phyloP scores from a whole-genome alignment of 1,284 basidiomycete species.

The Apiotrichum akiyoshidainum region DNA sequence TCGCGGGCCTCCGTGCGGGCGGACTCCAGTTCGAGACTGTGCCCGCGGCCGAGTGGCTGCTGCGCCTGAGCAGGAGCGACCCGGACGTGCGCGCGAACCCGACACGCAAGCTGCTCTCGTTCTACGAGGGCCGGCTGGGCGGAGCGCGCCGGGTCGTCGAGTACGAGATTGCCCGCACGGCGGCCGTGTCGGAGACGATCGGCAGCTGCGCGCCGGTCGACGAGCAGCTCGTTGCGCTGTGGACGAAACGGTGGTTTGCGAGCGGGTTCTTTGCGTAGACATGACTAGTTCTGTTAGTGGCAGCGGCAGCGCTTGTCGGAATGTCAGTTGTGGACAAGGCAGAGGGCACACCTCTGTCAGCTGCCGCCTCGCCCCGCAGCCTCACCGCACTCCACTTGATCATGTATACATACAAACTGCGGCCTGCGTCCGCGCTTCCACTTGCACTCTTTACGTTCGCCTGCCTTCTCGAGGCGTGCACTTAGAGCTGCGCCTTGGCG shows the following conservation, averaged over 20 bases:
- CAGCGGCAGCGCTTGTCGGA: too few species aligned
- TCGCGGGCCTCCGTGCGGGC: slow-evolving; percentile 59
- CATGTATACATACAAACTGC: not conserved
- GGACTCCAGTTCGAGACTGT: slow-evolving; percentile 73
- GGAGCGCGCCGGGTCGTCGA: slow-evolving; percentile 27
- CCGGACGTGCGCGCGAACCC: slow-evolving; percentile 55
- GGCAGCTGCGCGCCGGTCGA: slow-evolving; percentile 23
- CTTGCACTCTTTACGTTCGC: not conserved
- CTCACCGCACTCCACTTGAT: too few species aligned
- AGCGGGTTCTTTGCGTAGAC: slow-evolving; percentile 35
- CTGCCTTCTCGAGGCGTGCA: not conserved
- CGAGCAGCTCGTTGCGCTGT: slow-evolving; percentile 32
- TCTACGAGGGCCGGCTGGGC: slow-evolving; percentile 36
- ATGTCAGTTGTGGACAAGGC: too few species aligned
- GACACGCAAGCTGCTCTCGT: slow-evolving; percentile 54
- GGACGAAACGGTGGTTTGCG: slow-evolving; percentile 38
- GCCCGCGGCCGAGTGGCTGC: slow-evolving; percentile 60
- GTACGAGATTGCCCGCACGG: slow-evolving; percentile 32
- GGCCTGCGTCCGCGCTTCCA: too few species aligned
- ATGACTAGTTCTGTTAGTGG: not conserved
- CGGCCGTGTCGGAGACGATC: slow-evolving; percentile 32
- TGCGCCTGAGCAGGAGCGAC: slow-evolving; percentile 51
- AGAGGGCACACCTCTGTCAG: too few species aligned
- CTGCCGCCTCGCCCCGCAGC: too few species aligned
- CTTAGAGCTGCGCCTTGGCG: slow-evolving; percentile 16